These are phyloP conservation scores for Gypsophila paniculata DNA, from an alignment of 179 eudicot species.

Conservation along the genomic window DNA sequence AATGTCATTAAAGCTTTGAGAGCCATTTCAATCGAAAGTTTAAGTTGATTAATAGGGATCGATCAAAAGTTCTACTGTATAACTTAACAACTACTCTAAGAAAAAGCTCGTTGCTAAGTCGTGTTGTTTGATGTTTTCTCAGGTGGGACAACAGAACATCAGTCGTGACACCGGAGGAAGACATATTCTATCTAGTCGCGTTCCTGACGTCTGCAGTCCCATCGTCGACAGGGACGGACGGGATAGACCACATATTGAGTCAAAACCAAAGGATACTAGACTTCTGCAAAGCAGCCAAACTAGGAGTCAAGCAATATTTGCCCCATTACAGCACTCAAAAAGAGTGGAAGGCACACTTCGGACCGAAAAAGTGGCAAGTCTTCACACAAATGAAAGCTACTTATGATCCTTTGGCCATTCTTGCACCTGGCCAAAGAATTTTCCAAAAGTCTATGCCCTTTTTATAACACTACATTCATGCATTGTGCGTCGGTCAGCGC, in stretches of 20 bases:
- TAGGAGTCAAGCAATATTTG: conserved; percentile 73
- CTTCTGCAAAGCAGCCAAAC: conserved; percentile 43
- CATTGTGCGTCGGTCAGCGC: no score
- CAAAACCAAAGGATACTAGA: conserved; percentile 54
- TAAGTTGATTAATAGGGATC: no score
- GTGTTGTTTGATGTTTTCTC: background rate
- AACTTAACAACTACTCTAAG: background rate
- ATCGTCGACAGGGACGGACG: conserved; percentile 49
- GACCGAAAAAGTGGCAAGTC: conserved; percentile 49
- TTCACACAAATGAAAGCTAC: conserved; percentile 55
- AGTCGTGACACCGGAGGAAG: conserved; percentile 58
- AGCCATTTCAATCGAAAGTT: no score
- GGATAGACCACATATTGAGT: conserved; percentile 49
- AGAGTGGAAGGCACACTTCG: conserved; percentile 74
- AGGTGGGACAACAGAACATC: conserved; percentile 81
- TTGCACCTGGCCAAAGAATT: conserved; percentile 79
- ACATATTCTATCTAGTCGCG: conserved; percentile 63
- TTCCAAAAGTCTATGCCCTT: conserved; percentile 45
- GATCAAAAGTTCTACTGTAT: no score
- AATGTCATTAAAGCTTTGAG: no score
- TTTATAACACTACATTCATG: conserved; percentile 20
- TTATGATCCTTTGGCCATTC: conserved; percentile 77
- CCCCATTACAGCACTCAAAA: conserved; percentile 63
- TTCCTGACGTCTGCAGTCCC: conserved; percentile 65
- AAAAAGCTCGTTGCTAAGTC: background rate